These are phyloP conservation scores for Phialocephala subalpina DNA, from an alignment of 2,329 filamentous ascomycete genomes.

Conservation along the genomic window DNA sequence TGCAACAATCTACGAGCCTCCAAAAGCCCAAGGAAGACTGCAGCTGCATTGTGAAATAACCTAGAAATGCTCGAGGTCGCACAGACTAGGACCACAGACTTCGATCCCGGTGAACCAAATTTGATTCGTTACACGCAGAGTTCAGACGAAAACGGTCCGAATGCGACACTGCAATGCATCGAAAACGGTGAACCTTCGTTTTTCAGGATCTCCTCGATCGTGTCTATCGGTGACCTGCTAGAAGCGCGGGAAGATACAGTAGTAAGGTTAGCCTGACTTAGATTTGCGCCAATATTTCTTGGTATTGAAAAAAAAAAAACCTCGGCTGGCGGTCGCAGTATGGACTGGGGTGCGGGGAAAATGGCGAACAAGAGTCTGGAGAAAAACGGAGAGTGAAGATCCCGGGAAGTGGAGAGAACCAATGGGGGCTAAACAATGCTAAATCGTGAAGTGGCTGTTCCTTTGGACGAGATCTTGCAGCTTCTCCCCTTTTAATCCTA, in stretches of 20 bases:
- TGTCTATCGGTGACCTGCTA: no score
- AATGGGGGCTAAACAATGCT: not conserved
- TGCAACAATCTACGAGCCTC: not conserved
- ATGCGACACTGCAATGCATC: slow-evolving; percentile 4
- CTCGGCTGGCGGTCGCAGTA: not conserved
- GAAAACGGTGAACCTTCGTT: slow-evolving; percentile 12
- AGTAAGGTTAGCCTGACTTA: not conserved
- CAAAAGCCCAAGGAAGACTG: not conserved
- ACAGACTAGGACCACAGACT: no score
- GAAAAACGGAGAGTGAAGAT: not conserved
- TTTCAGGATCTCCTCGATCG: not conserved
- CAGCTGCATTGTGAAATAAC: not conserved
- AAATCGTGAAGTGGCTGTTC: not conserved
- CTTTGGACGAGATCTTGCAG: not conserved
- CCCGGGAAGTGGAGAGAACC: not conserved
- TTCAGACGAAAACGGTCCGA: not conserved
- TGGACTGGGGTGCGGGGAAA: not conserved
- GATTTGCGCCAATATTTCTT: not conserved
- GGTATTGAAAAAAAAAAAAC: not conserved
- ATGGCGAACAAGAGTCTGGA: no score
- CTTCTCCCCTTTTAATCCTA: not conserved
- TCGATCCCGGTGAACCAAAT: no score
- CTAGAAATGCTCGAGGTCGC: not conserved
- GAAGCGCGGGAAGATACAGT: no score
- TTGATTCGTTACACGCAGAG: not conserved